Evolutionary conservation across 139 green algal genomes (phyloP), one percentile per base, ranked within the genome.

Genomic region (Monoraphidium neglectum): DNA sequence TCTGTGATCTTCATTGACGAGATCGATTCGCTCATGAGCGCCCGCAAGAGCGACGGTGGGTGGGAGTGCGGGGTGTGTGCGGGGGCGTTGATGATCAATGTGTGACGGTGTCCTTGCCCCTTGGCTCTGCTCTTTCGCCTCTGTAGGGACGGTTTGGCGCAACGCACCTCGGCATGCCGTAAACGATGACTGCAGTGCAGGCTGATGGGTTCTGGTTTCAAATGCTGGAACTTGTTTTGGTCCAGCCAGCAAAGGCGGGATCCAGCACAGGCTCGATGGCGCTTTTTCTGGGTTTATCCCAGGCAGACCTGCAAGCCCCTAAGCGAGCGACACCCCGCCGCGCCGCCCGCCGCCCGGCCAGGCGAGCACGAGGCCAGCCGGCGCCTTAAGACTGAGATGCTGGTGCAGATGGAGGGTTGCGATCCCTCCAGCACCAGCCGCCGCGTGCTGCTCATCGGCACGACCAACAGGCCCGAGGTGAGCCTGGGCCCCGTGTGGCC

Each of bases 1-100:
- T 87, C 90, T 2, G 94, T 99, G 68, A 98, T 99, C 70, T 99
- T 99, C 89, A 98, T 99, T n/a, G 97, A 99, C 68, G 97, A 99
- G 82, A 96, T 99, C 23, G 96, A 99, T 86, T 99, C 95, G 18
- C 84, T 99, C 10, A 87, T 99, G 16, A 92, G 83, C 4, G 93
- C 91, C 4, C 88, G 96, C 43, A 97, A 98, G 78, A 74, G 87
- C 12, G 93, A 98, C 46, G 92, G 92, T 92, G 71, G 43, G 43
- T 51, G 43, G 43, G 43, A 12, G 43, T 51, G 43, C 8, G 43
- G 43, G 43, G 43, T 51, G 8, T n/a, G n/a, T n/a, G n/a, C n/a
- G n/a, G n/a, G n/a, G n/a, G n/a, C n/a, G n/a, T n/a, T n/a, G n/a
- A n/a, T n/a, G n/a, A n/a, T n/a, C 62, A 65, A 43, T 37, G 56